A percentile compares a stretch with the other conserved stretches of the same genome.
These are phyloP conservation scores for Tagetes erecta DNA, from an alignment of 129 eudicot species.

Conservation along the genomic window DNA sequence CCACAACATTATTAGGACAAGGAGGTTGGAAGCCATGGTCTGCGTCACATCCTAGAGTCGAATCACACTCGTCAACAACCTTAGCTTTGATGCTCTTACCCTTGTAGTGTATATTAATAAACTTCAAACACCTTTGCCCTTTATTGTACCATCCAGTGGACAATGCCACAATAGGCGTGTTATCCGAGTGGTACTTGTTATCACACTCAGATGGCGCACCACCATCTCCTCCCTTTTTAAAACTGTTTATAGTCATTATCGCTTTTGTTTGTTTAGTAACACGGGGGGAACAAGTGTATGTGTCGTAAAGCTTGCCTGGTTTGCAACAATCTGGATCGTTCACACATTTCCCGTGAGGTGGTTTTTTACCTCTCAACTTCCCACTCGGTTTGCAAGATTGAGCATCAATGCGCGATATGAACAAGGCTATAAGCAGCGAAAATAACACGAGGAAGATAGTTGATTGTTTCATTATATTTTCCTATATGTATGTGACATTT, in stretches of 20 bases:
- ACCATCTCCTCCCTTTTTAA: conserved; percentile 38
- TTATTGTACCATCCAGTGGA: conserved; percentile 38
- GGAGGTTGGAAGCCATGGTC: conserved; percentile 43
- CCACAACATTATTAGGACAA: conserved; percentile 46
- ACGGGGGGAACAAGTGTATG: conserved; percentile 41
- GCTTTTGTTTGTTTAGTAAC: conserved; percentile 26
- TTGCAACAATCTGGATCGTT: conserved; percentile 35
- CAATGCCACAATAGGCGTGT: conserved; percentile 31
- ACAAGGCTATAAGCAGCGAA: background rate
- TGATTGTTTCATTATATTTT: conserved; percentile 19
- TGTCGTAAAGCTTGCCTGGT: conserved; percentile 23
- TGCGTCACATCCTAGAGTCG: conserved; percentile 39
- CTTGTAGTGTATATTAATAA: conserved; percentile 21
- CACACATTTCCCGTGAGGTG: conserved; percentile 27
- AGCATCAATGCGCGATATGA: conserved; percentile 20
- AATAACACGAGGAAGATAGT: conserved; percentile 6
- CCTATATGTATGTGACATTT: background rate
- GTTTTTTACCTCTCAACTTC: conserved; percentile 29
- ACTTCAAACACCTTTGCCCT: conserved; percentile 31
- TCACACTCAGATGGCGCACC: conserved; percentile 47
- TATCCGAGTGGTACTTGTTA: conserved; percentile 37
- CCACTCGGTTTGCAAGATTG: conserved; percentile 34
- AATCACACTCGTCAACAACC: conserved; percentile 56
- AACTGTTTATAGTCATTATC: conserved; percentile 36
- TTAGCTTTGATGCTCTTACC: conserved; percentile 41